Evolutionary conservation across 495 filamentous ascomycete species (phyloP), one percentile per base, ranked within the genome.

Genomic region (Letharia columbiana): DNA sequence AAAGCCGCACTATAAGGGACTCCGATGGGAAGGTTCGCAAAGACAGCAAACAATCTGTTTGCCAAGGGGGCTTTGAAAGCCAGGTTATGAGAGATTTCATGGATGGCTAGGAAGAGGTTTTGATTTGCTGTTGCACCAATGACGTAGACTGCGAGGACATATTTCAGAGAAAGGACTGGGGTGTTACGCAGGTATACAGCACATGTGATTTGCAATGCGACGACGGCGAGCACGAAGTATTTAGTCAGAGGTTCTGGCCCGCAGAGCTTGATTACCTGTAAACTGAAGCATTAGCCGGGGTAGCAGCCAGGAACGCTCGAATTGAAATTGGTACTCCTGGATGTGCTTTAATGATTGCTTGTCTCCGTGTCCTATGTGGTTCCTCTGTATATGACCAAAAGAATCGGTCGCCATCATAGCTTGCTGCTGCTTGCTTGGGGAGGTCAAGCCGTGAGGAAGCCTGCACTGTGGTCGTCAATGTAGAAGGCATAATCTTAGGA

Each of bases 301-400:
- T 28, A 61, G 62, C 31, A 58, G 35, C 15, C 10, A 44, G 5
- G 11, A 44, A 12, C 4, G n/a, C 62, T 37, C 58, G 61, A 54
- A 23, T 2, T 41, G 1, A 28, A 28, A 28, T 9, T 37, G 61
- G 61, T 82, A 96, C 94, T 84, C 98, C 92, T 59, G 95, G 95
- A 75, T 99, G 93, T 35, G 95, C 95, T 79, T 96, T 97, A 79
- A 99, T 97, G 71, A 99, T 99, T 65, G 91, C 91, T 65, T 89
- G 81, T 64, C 95, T 83, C 72, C 95, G 79, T 50, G 94, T 93
- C 66, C 91, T 84, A 77, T 99, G 95, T 54, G 95, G 95, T 77
- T 99, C 95, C 78, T 99, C 95, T 12, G 94, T 96, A 71, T 98
- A 97, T 39, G 95, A 96, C 95, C 96, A 96, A 76, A 91, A 87